These are phyloP conservation scores for Zymoseptoria passerinii DNA, from an alignment of 2,329 filamentous ascomycete genomes.

Conservation along the genomic window DNA sequence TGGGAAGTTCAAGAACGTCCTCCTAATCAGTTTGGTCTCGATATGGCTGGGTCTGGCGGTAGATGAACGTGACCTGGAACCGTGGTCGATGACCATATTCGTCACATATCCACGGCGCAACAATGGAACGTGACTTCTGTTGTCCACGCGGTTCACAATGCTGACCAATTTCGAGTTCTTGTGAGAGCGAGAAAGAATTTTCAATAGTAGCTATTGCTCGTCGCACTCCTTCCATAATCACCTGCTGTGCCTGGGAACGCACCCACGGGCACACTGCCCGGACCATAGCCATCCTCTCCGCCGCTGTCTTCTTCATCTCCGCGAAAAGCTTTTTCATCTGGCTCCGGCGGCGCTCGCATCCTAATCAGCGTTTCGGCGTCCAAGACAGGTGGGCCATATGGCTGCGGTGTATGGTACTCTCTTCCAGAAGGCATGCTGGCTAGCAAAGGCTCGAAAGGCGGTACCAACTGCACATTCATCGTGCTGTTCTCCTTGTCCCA, in stretches of 20 bases:
- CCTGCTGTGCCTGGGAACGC: slow-evolving; percentile 43
- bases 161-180: too few species aligned
- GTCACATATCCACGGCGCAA: not conserved
- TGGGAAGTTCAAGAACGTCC: not conserved
- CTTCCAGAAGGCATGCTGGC: slow-evolving; percentile 78
- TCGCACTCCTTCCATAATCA: slow-evolving; percentile 24
- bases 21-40: not conserved
- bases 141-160: not conserved
- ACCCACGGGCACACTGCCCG: slow-evolving; percentile 34
- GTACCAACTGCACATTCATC: slow-evolving; percentile 73
- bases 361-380: slow-evolving; percentile 53
- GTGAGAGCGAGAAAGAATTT: too few species aligned
- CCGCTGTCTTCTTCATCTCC: slow-evolving; percentile 42
- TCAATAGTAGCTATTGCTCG: slow-evolving; percentile 26
- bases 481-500: slow-evolving; percentile 93
- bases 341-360: slow-evolving; percentile 51
- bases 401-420: slow-evolving; percentile 68
- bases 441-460: slow-evolving; percentile 61
- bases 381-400: slow-evolving; percentile 58
- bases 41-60: too few species aligned
- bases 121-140: not conserved
- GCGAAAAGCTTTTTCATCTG: slow-evolving; percentile 34
- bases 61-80: not conserved
- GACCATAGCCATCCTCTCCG: slow-evolving; percentile 29
- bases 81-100: not conserved